These are phyloP conservation scores for Aspergillus avenaceus DNA, from an alignment of 495 filamentous ascomycete species.

Conservation along the genomic window DNA sequence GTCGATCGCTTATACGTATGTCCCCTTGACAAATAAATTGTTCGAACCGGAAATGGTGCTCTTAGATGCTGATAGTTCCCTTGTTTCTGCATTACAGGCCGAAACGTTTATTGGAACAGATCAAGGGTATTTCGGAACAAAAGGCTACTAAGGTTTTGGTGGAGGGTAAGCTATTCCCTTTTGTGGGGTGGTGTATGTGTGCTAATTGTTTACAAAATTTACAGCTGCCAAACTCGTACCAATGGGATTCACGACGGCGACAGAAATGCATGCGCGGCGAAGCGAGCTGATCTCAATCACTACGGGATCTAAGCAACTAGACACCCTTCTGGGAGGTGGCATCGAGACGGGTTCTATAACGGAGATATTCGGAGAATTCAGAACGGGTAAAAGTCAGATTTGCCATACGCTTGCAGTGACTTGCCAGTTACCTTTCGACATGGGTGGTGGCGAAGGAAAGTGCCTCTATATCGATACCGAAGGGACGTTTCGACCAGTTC, in stretches of 20 bases:
- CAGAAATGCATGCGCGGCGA: slow-evolving; percentile 95
- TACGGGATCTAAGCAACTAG: slow-evolving; percentile 93
- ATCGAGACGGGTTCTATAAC: slow-evolving; percentile 97
- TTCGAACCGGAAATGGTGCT: too few relatives aligned
- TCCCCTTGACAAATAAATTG: too few relatives aligned
- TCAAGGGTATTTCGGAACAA: slow-evolving; percentile 95
- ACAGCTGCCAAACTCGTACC: slow-evolving; percentile 91
- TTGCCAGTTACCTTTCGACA: slow-evolving; percentile 95
- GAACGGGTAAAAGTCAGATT: slow-evolving; percentile 96
- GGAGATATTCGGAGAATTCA: slow-evolving; percentile 97
- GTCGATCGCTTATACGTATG: slow-evolving; percentile 84
- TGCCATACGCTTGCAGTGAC: slow-evolving; percentile 98
- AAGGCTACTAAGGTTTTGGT: slow-evolving; percentile 92
- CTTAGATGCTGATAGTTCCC: slow-evolving; percentile 6
- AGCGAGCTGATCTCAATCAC: slow-evolving; percentile 97
- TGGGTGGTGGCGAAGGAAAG: slow-evolving; percentile 98
- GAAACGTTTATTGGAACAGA: slow-evolving; percentile 77
- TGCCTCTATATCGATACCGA: slow-evolving; percentile 99
- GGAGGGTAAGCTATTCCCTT: slow-evolving; percentile 60
- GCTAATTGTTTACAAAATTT: not conserved
- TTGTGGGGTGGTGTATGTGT: not conserved
- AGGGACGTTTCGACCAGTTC: slow-evolving; percentile 92
- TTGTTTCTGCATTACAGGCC: slow-evolving; percentile 46
- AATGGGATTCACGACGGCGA: slow-evolving; percentile 99
- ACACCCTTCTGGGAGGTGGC: slow-evolving; percentile 90